phyloP scores from a whole-genome alignment of 2,329 filamentous ascomycete genomes.

The Arthroderma sp. region DNA sequence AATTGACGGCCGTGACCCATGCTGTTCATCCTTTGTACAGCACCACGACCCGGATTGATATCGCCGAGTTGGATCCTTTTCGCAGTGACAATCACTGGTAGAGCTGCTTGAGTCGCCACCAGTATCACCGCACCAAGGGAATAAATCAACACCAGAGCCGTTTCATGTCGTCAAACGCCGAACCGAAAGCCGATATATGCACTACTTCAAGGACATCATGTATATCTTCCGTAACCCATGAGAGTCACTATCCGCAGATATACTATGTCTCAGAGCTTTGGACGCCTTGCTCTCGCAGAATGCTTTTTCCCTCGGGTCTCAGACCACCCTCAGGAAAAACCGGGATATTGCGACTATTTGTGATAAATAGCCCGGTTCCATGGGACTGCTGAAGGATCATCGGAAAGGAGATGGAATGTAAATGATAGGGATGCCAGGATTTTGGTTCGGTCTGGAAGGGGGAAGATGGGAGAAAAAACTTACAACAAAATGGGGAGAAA shows the following conservation, averaged over 20 bases:
- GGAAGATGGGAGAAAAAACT: neutral
- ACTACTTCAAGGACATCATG: neutral
- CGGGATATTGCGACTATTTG: neutral
- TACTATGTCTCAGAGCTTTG: neutral
- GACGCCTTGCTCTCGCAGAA: neutral
- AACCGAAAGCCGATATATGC: neutral
- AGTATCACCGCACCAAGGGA: neutral
- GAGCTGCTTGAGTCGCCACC: neutral
- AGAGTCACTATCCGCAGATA: neutral
- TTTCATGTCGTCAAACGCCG: neutral
- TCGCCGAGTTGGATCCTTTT: neutral
- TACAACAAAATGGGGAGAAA: neutral
- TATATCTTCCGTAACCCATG: neutral
- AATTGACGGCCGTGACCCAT: neutral
- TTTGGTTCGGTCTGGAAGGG: slow-evolving; percentile 1
- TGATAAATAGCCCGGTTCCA: neutral
- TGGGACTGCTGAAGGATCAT: neutral
- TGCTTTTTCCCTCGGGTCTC: neutral
- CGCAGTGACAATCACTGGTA: neutral
- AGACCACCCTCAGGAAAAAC: neutral
- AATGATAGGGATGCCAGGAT: neutral
- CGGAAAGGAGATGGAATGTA: slow-evolving; percentile 1
- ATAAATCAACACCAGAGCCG: neutral
- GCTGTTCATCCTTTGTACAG: neutral
- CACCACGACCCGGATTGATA: neutral